Evolutionary conservation across 2,329 filamentous ascomycete species (phyloP), one percentile per base, ranked within the genome.

Genomic region (Claviceps sp.): DNA sequence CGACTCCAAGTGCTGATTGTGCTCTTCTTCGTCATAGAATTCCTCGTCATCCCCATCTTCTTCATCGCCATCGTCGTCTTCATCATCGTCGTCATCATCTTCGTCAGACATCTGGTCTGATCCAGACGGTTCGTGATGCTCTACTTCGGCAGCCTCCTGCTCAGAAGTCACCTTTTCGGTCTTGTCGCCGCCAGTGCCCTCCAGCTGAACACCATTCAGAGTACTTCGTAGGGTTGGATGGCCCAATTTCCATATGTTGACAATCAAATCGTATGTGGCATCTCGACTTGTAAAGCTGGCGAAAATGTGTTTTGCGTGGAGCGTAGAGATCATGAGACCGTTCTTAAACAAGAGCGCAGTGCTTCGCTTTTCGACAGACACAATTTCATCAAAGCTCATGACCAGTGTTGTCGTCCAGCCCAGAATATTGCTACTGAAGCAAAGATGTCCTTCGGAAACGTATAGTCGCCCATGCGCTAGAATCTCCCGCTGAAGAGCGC

Each of bases 341-440:
- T 98, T 98, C 54, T 94, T 95, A 70, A 98, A 97, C 1, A 98
- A 76, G 54, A 98, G 77, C 0, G 93, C 93, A 0, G 93, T 98
- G 64, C 84, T 96, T 66, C 95, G 87, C 72, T 97, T 97, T 69
- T 98, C 93, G 7, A 98, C 87, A 1, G 91, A 89, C 20, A 97
- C 88, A 53, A 98, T 88, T 67, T 98, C 93, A 63, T 98, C 93
- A 65, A 98, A 98, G 66, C 89, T 94, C 72, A 98, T 95, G 50
- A 98, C 91, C 43, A 98, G 74, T 1, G 93, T 98, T 0, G 93
- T 98, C 22, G 94, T 87, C 93, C 93, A 98, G 51, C 93, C 93
- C 47, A 98, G 79, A 58, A 98, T 98, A 65, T 98, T 98, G 73
- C 93, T 97, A 62, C 90, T 96, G 69, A 98, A 98, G 72, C 93